phyloP scores from a whole-genome alignment of 176 grass and related monocot genomes.

The Ampelocalamus luodianensis region DNA sequence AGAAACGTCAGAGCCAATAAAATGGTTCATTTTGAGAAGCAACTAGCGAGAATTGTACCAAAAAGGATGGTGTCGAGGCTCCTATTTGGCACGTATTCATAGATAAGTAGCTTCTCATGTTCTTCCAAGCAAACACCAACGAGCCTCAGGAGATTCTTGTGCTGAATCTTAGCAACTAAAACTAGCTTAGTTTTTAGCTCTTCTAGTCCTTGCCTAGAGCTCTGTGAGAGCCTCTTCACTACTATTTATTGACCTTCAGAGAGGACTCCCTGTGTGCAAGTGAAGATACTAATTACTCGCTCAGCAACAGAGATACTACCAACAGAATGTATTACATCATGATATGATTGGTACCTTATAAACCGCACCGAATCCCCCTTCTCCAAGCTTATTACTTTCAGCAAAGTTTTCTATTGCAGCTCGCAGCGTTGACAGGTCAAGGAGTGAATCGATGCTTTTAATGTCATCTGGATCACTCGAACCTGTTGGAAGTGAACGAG shows the following conservation, averaged over 20 bases:
- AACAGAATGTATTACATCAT: neutral
- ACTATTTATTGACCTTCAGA: neutral
- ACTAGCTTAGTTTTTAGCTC: neutral
- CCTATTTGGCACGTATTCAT: neutral
- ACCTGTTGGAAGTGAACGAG: conserved; percentile 23
- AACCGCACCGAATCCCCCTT: too few relatives aligned
- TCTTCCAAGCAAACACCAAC: neutral
- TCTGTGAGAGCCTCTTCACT: neutral
- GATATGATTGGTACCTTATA: neutral
- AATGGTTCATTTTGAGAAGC: too few relatives aligned
- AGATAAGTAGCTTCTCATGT: neutral
- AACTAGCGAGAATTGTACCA: neutral
- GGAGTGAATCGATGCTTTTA: conserved; percentile 43
- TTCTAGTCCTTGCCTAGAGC: neutral
- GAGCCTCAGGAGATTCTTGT: neutral
- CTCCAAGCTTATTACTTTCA: conserved; percentile 52
- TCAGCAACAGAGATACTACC: neutral
- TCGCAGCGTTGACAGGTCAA: conserved; percentile 47
- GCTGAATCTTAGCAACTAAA: neutral
- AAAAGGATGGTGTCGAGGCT: conserved; percentile 45
- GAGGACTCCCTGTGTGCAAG: neutral
- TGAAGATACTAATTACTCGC: neutral
- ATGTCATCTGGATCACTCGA: conserved; percentile 33
- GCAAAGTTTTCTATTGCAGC: conserved; percentile 51
- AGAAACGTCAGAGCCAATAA: neutral